Conservation (phyloP, 208 protist species). For the Crithidia bombi region DNA sequence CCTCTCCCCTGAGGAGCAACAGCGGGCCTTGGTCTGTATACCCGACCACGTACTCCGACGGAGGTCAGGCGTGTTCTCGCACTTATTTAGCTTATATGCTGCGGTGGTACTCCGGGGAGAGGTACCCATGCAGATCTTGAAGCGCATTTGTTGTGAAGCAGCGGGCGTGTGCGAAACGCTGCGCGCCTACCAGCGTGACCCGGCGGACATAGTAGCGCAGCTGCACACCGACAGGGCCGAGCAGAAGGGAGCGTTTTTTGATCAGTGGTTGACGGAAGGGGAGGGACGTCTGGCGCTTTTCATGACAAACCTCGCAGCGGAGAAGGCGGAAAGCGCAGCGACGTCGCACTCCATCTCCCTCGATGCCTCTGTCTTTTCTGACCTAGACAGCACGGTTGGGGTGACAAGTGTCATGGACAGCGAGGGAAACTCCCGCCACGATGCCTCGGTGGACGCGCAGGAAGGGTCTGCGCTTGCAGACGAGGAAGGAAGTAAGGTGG, state of each 20-base stretch:
- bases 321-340: not conserved
- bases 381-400: not conserved
- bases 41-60: slow-evolving; percentile 7
- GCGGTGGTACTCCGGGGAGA: slow-evolving; percentile 1
- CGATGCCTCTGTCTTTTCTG: too few species aligned
- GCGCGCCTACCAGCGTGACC: not conserved
- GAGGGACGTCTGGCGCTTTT: slow-evolving; percentile 11
- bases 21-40: slow-evolving; percentile 1
- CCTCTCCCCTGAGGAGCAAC: not conserved
- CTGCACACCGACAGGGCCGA: not conserved
- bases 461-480: not conserved
- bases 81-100: slow-evolving; percentile 20
- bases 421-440: not conserved
- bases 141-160: not conserved
- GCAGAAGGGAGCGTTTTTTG: not conserved
- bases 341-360: not conserved
- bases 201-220: slow-evolving; percentile 10
- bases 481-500: not conserved
- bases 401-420: slow-evolving; percentile 15
- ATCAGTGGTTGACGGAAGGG: slow-evolving; percentile 6
- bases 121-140: not conserved
- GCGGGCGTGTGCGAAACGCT: not conserved
- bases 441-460: not conserved
- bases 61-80: not conserved
- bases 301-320: not conserved